Conservation (phyloP, 495 filamentous ascomycete species). For the Bathelium albidoporum region DNA sequence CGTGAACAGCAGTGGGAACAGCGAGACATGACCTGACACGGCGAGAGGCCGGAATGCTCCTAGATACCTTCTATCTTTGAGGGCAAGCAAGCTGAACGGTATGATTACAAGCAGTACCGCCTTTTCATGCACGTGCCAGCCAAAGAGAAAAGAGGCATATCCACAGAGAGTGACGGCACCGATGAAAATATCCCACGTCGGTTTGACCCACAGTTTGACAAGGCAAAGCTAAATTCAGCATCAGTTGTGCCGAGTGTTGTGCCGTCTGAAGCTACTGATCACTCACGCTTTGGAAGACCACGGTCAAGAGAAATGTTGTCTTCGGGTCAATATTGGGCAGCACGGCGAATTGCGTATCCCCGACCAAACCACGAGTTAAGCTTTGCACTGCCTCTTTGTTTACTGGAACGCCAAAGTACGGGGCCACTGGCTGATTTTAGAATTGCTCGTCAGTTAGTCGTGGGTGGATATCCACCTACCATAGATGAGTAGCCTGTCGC, state of each 20-base stretch:
- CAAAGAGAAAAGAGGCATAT: conserved; percentile 93
- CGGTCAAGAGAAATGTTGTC: conserved; percentile 69
- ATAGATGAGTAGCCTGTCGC: conserved; percentile 70
- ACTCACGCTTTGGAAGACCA: conserved; percentile 67
- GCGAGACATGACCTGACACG: conserved; percentile 86
- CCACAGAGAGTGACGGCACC: conserved; percentile 88
- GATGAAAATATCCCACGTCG: conserved; percentile 79
- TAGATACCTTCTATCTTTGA: conserved; percentile 84
- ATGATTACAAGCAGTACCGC: conserved; percentile 90
- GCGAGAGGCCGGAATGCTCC: conserved; percentile 85
- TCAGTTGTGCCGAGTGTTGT: conserved; percentile 13
- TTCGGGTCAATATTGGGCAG: conserved; percentile 76
- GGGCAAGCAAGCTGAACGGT: conserved; percentile 86
- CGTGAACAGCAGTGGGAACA: conserved; percentile 91
- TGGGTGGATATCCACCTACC: conserved; percentile 38
- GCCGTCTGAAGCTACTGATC: background rate
- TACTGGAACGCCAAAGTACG: conserved; percentile 61
- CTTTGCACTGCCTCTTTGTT: conserved; percentile 68
- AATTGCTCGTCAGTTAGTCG: conserved; percentile 20
- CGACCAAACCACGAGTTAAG: conserved; percentile 84
- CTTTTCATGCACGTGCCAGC: conserved; percentile 98
- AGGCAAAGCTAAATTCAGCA: conserved; percentile 50
- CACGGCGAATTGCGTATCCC: conserved; percentile 90
- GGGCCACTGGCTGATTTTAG: conserved; percentile 51
- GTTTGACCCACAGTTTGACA: conserved; percentile 67